Base-by-base conservation (phyloP, 306 rosid genomes). In the Canavalia ensiformis region DNA sequence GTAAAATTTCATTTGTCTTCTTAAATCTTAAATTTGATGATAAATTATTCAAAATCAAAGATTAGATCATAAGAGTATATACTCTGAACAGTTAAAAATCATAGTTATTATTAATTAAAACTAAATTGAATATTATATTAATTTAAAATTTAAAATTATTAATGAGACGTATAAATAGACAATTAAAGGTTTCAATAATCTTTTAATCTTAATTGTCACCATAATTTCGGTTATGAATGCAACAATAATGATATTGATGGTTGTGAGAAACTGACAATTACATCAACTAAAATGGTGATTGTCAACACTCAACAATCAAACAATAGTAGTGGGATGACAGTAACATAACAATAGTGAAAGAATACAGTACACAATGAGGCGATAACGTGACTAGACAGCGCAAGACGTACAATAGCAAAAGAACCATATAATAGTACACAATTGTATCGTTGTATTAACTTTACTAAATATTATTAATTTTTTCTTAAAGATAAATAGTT, bases 161-260 rank as follows among this genome's bases (percentile, higher is more conserved):
- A 34, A 33, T 35, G 28, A 12, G 1, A 63, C 0, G 4, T 13
- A 12, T 37, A 5, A 34, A 63, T 35, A 11, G 49, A 39, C 47
- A 64, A 64, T 64, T 35, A 64, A 2, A 64, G 13, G 4, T 64
- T 29, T 37, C 9, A 64, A 6, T 64, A 34, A 10, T 13, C 46
- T 35, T 63, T 0, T 63, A n/a, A 6, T 5, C 70, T 13, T 33
- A 33, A 37, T 39, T 64, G 31, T 64, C 49, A 35, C 2, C 13
- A 37, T 63, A 64, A 7, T 64, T 46, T 64, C 37, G 70, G 49
- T 64, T 37, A 49, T 34, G 46, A 35, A 63, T 29, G 68, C 30
- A 63, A 33, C 68, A 60, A 28, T 28, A 35, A 5, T 57, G 63
- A 57, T 28, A 47, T 29, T 7, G 30, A 63, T 63, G 13, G 30